Evolutionary conservation across 495 filamentous ascomycete genomes (phyloP), one percentile per base, ranked within the genome.

Genomic region (Xylaria telfairii): DNA sequence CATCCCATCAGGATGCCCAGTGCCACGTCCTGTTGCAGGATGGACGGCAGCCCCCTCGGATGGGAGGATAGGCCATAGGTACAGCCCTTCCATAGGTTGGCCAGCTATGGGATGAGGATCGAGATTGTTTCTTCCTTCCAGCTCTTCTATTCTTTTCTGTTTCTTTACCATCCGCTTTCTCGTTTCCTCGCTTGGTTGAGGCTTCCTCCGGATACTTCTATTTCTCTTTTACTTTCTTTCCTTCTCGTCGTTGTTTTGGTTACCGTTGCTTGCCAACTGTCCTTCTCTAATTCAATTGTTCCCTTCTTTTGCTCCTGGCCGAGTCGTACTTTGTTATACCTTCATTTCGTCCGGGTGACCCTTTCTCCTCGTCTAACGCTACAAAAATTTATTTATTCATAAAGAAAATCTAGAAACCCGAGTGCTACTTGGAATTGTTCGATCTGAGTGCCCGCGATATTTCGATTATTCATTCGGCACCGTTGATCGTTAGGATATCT

Each of bases 271-370:
- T 54, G 47, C 19, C 64, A 28, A 66, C 64, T 19, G 47, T 26
- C 47, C 34, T n/a, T 41, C 30, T 17, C 32, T 32, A 53, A 39
- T 66, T 41, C 42, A 37, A 3, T 49, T 39, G 1, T 54, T 66
- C 34, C 47, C 3, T 66, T 66, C 64, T 53, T 53, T 46, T 54
- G 15, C 64, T 66, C 64, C 64, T 53, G 64, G 64, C 47, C 64
- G 64, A 54, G 64, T 66, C 47, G 8, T 54, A 53, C 34, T 66
- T 54, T 66, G 19, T 39, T 26, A 66, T 66, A 53, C 44, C 47
- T 54, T 66, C 47, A 41, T 41, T 66, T 41, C 64, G 47, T 66
- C 64, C 64, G 10, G 64, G 64, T 34, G 64, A 66, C 47, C 17
- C 21, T 42, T 34, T 66, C 21, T 42, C 19, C 49, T 54, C 13